Evolutionary conservation across 257 asterid genomes (phyloP), one percentile per base, ranked within the genome.

Genomic region (Galeopsis tetrahit): DNA sequence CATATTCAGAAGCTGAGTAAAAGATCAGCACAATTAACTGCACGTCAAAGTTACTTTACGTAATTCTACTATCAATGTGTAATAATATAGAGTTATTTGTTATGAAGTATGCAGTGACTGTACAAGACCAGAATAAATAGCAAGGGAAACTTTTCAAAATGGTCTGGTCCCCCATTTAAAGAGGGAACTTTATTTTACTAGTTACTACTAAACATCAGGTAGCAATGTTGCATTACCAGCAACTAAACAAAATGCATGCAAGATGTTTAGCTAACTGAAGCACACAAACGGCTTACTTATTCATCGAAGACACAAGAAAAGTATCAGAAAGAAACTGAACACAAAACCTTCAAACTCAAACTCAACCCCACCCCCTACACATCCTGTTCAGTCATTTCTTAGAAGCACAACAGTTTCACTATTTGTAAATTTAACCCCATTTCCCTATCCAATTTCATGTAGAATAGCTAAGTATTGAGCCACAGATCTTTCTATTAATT

Each of bases 311-410:
- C 56, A 44, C 3, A 31, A 14, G 14, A 46, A 14, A 49, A 8
- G 44, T 28, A 46, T 6, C 21, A n/a, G 8, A 63, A 32, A 28
- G 21, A 51, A 14, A 39, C 6, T 9, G 10, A 31, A 21, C 11
- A 53, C 8, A 63, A 17, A 43, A 69, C 68, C 58, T 76, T 69
- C 71, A n/a, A 44, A 66, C 69, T 53, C 60, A 53, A 21, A n/a
- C 10, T n/a, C n/a, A n/a, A n/a, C n/a, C n/a, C n/a, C n/a, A n/a
- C 53, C 69, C 21, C 33, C 4, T 3, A 10, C 31, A 7, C 48
- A n/a, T 14, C 48, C 35, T 8, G n/a, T 48, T 10, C 75, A 68
- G 39, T 39, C 28, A 55, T 42, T 43, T 52, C 61, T 15, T 6
- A 52, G 7, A 63, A 53, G 42, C 52, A 42, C 42, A 42, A 48